Base-by-base conservation (phyloP, 805 yeast genomes). In the Candida insectorum region DNA sequence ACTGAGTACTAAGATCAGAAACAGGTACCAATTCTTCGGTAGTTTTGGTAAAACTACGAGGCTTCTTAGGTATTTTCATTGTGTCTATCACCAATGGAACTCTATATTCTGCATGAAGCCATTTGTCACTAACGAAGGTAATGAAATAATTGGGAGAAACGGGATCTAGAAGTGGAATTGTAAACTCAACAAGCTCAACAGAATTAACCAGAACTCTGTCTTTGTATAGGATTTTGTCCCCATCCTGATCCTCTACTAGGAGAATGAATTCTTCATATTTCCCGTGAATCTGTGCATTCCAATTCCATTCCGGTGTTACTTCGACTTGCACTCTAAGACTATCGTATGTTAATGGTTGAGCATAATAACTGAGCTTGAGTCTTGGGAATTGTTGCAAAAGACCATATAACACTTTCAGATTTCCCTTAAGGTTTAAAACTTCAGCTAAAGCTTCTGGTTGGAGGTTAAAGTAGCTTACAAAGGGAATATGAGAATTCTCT, bases 401-500 rank as follows among this genome's bases (percentile, higher is more conserved):
- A 13, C 79, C 77, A 45, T 69, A 75, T 0, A 79, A 80, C 8
- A 58, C 45, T 41, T 69, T 70, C 3, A 95, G 94, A 45, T 69
- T 65, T 16, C 76, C 75, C 40, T 79, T 88, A 17, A 82, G 76
- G 37, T 85, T 75, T 15, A 91, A 71, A 0, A 93, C 91, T 52
- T 80, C 85, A 0, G 93, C 87, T 30, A 89, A 78, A 45, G 85
- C 93, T n/a, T 77, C 77, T 1, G 88, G 76, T 24, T 76, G 73
- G 18, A 93, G 58, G 16, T 73, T 69, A 42, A 91, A 73, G 49
- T 86, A 91, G 22, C 82, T 78, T 14, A 70, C 56, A 88, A 95
- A 93, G 0, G 96, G 95, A 40, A 87, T 60, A 44, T 79, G 79
- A 0, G 95, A 82, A 14, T 79, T 73, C 55, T 93, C 98, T 0